Evolutionary conservation across 306 rosid species (phyloP).

Genomic region (Abrus pulchellus): DNA sequence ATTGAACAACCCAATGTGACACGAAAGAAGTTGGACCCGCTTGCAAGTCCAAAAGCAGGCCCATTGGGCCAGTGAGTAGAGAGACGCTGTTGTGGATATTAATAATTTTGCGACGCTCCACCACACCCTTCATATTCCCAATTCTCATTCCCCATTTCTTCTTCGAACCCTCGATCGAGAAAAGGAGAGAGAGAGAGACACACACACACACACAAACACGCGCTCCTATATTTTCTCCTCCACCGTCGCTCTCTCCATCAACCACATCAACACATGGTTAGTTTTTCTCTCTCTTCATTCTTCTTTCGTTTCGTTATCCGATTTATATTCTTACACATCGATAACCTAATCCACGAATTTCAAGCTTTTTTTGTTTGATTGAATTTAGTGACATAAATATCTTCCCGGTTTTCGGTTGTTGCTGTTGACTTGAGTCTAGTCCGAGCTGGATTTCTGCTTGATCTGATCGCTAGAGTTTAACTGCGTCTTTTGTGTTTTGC

Average conservation of each 20-base stretch:
- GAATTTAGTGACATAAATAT: not conserved
- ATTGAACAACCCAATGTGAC: not conserved
- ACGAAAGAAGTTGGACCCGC: conserved; percentile 6
- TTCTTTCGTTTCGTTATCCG: not conserved
- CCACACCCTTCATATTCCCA: not conserved
- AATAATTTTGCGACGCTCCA: conserved; percentile 36
- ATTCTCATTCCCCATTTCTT: conserved; percentile 1
- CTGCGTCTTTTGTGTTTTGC: not conserved
- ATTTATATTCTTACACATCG: not conserved
- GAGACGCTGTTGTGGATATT: conserved; percentile 33
- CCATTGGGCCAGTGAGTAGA: conserved; percentile 40
- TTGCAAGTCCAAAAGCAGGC: not conserved
- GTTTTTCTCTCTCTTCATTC: not conserved
- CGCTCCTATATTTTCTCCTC: conserved; percentile 50
- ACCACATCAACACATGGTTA: conserved; percentile 41
- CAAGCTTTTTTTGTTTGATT: not conserved
- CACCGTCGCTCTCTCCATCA: conserved; percentile 42
- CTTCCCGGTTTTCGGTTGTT: conserved; percentile 3
- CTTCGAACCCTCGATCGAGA: conserved; percentile 44
- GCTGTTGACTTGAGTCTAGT: not conserved
- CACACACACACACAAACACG: not conserved
- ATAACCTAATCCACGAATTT: conserved; percentile 15
- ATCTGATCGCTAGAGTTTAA: conserved; percentile 35
- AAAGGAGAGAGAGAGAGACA: too few relatives aligned
- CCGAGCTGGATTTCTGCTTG: conserved; percentile 38